phyloP scores from a whole-genome alignment of 1,284 basidiomycete genomes.

The Porogramme epimiltina region DNA sequence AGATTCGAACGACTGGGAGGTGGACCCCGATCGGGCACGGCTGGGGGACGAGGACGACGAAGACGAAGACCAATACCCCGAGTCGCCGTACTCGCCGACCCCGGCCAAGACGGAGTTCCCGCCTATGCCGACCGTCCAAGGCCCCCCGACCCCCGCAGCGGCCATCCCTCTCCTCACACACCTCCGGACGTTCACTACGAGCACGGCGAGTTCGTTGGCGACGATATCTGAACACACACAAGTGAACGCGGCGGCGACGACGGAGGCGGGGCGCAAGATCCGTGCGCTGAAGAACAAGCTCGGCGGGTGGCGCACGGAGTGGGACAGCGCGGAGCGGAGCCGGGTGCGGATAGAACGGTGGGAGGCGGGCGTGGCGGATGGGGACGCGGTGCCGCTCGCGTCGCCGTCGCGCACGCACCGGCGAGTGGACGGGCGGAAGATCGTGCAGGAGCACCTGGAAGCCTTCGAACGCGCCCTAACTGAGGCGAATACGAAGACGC shows the following conservation, averaged over 20 bases:
- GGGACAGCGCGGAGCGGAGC: conserved; percentile 80
- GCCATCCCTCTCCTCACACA: conserved; percentile 66
- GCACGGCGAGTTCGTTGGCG: conserved; percentile 71
- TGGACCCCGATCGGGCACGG: conserved; percentile 50
- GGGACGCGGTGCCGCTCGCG: conserved; percentile 30
- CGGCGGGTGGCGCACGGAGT: conserved; percentile 74
- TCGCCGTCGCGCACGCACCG: conserved; percentile 30
- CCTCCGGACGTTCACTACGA: conserved; percentile 69
- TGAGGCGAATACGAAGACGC: conserved; percentile 72
- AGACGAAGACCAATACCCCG: conserved; percentile 46
- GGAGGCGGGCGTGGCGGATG: conserved; percentile 57
- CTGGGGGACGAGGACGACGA: conserved; percentile 49
- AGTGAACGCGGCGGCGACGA: conserved; percentile 78
- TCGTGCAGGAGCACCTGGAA: conserved; percentile 73
- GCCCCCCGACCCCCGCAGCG: conserved; percentile 47
- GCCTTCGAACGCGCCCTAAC: conserved; percentile 71
- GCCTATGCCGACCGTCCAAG: conserved; percentile 44
- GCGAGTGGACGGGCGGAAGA: conserved; percentile 61
- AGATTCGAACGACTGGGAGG: conserved; percentile 60
- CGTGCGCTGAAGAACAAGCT: conserved; percentile 81
- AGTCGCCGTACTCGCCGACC: conserved; percentile 36
- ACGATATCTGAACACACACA: conserved; percentile 85
- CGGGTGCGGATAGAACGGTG: conserved; percentile 72
- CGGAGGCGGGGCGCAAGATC: conserved; percentile 81
- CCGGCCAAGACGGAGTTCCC: conserved; percentile 54